Evolutionary conservation across 225 moss, liverwort and hornwort genomes (phyloP), one percentile per base, ranked within the genome.

Genomic region (Physcomitrellopsis africana): DNA sequence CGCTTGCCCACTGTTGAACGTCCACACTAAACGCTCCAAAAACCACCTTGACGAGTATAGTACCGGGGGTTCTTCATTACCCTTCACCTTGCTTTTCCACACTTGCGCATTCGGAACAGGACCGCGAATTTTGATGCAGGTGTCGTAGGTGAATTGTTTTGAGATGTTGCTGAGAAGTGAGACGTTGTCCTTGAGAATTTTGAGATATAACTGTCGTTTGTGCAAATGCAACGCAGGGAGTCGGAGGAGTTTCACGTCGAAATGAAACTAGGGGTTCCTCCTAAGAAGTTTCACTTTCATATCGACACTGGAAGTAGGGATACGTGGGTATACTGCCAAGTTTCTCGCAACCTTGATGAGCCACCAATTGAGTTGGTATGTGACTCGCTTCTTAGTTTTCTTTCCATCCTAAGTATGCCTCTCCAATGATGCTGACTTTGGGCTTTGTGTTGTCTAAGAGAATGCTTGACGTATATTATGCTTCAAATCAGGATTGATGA

Each of bases 201-300:
- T 42, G 0, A 64, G 42, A 0, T 0, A 55, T 37, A 3, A 9
- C 19, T 37, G 13, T 71, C 10, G 13, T 66, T 32, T 19, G 10
- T 61, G 20, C 53, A 72, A 67, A 37, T 74, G 41, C 15, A 65
- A 3, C 0, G 1, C 73, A 72, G 3, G 7, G 32, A 37, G 4
- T 37, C 32, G 24, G 5, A 72, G 26, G 18, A 5, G 1, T 60
- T 11, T 27, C 75, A 71, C 13, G 19, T 75, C 22, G 16, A n/a
- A 42, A 14, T 79, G 67, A 75, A 84, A 56, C 0, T 83, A 15
- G 62, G 71, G 17, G n/a, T 67, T 24, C 79, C 49, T 56, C 27
- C 22, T 9, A 48, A 72, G 27, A 6, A 70, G 0, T 82, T 70
- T 42, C 11, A 52, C 8, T 79, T 82, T 20, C 49, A 60, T 11